Base-by-base conservation (phyloP, 148 eudicot genomes). In the Talinum fruticosum region DNA sequence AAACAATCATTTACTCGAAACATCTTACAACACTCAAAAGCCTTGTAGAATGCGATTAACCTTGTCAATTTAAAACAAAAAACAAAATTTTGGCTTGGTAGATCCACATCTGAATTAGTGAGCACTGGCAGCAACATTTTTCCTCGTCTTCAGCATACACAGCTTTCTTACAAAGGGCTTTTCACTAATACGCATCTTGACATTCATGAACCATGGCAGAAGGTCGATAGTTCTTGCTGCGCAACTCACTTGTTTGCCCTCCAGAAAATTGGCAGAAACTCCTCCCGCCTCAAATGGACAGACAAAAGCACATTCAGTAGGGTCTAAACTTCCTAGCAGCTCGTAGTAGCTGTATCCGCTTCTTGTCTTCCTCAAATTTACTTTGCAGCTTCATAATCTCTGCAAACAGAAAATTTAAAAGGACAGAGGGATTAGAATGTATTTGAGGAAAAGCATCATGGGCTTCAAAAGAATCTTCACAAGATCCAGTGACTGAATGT, bases 291-390 rank as follows among this genome's bases (percentile, higher is more conserved):
- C 23, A 51, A 4, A 59, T 13, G 66, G 3, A 8, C 33, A 26
- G 4, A 4, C 8, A 44, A 19, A 23, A 29, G 45, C 23, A 18
- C 28, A 67, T 33, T 87, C 77, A 93, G 74, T 90, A 90, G 28
- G 98, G 98, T 57, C 79, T 87, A 76, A 94, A 92, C 86, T 90
- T 92, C 84, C 98, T 85, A 30, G 91, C 93, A 78, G 98, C 98
- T 83, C 98, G 85, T 83, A 91, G 32, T 57, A 90, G 90, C 65
- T 94, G 93, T 82, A 92, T 92, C 75, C 96, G 89, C 84, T 92
- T 92, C 83, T 88, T 95, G 73, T 92, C 97, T 83, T 92, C 96
- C 85, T 92, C 91, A 2, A 95, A 95, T 85, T 88, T 89, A 86
- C 94, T 89, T 82, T 88, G 97, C 71, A 92, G 81, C 81, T 84